Conservation (phyloP, 2,329 filamentous ascomycete species). For the Ophiostoma novo-ulmi region DNA sequence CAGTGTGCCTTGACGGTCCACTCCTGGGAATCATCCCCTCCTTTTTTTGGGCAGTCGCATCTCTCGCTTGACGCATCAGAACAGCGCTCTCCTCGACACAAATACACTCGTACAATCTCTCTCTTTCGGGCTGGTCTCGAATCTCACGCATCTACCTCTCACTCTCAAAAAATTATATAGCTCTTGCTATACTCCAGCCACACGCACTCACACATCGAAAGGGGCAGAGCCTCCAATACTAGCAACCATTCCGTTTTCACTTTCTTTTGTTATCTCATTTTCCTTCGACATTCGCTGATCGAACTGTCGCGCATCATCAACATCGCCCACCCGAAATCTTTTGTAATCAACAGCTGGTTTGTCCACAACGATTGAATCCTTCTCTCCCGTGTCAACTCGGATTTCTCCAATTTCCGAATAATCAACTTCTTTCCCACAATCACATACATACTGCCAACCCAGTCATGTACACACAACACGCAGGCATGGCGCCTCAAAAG, state of each 20-base stretch:
- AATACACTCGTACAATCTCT: constrained; percentile 19
- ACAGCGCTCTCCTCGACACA: constrained; percentile 24
- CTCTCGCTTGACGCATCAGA: constrained; percentile 32
- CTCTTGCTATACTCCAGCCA: constrained; percentile 14
- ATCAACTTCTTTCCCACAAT: background rate
- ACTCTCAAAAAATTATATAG: constrained; percentile 7
- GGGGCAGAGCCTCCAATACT: constrained; percentile 28
- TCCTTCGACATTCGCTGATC: constrained; percentile 21
- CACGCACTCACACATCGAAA: constrained; percentile 17
- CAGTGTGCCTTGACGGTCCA: constrained; percentile 30
- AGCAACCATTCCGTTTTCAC: constrained; percentile 13
- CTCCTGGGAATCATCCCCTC: constrained; percentile 22
- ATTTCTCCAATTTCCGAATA: background rate
- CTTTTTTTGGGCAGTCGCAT: constrained; percentile 22
- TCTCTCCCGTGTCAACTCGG: constrained; percentile 13
- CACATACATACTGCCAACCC: constrained; percentile 13
- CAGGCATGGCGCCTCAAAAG: constrained; percentile 88
- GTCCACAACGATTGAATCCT: constrained; percentile 21
- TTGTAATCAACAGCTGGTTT: constrained; percentile 24
- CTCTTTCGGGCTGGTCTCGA: constrained; percentile 35
- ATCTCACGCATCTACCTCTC: constrained; percentile 13
- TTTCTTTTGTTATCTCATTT: background rate
- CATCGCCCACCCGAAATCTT: background rate
- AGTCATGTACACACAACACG: constrained; percentile 75
- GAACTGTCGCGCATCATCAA: constrained; percentile 16